These are phyloP conservation scores for Pleurozium schreberi DNA, from an alignment of 225 moss, liverwort and hornwort species.

Conservation along the genomic window DNA sequence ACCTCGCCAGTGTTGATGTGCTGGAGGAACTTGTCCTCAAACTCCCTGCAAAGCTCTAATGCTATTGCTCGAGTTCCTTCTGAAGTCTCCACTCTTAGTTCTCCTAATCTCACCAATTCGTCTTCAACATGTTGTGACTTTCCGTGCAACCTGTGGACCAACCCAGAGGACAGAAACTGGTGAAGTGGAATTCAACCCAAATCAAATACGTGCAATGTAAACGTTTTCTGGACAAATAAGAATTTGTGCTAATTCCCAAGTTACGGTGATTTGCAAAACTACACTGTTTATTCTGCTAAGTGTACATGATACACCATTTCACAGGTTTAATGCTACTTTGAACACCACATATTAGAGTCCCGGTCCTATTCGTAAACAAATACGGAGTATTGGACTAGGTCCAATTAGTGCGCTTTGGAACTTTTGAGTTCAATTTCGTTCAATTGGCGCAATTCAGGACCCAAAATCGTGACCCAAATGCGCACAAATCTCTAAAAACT, in stretches of 20 bases:
- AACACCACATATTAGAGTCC: background rate
- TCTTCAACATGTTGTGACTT: constrained; percentile 82
- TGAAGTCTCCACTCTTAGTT: constrained; percentile 77
- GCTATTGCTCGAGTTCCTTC: constrained; percentile 95
- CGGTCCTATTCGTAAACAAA: too few species aligned
- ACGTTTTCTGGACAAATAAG: background rate
- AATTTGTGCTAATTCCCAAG: background rate
- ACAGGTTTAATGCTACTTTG: background rate
- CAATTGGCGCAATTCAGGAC: too few species aligned
- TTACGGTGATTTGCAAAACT: background rate
- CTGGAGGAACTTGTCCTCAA: constrained; percentile 88
- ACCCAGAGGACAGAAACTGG: background rate
- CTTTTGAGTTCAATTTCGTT: background rate
- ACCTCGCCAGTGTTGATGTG: constrained; percentile 94
- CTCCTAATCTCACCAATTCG: constrained; percentile 84
- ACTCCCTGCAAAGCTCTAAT: constrained; percentile 91
- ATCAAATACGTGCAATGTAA: background rate
- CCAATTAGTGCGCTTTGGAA: background rate
- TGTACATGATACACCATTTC: background rate
- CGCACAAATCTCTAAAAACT: background rate
- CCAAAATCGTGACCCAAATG: too few species aligned
- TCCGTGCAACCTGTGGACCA: constrained; percentile 59
- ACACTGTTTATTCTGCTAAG: background rate
- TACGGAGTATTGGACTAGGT: background rate
- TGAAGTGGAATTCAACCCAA: background rate